Evolutionary conservation across 306 rosid species (phyloP), one percentile per base, ranked within the genome.

Genomic region (Datisca glomerata): DNA sequence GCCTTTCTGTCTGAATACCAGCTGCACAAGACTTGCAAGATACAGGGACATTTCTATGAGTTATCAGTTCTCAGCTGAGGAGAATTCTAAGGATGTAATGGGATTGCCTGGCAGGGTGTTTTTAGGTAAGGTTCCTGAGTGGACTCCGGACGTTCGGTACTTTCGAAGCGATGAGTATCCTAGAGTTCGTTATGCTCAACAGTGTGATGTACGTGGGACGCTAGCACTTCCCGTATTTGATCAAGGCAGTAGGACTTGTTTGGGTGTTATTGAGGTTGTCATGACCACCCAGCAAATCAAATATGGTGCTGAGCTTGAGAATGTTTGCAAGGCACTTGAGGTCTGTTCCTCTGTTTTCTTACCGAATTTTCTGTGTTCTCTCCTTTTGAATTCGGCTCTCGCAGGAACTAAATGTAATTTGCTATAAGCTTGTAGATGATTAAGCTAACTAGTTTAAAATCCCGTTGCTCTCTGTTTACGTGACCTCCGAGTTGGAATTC

Each of bases 21-120:
- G 56, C 66, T 59, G 78, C 63, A 24, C 53, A 45, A 80, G 68
- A 43, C 96, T 91, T 42, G 72, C 74, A 4, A 64, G 59, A 43
- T 91, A 84, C 49, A 44, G 86, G 5, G 82, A 73, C 50, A 58
- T 84, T 22, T 91, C 98, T 32, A 63, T 33, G 41, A 55, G 18
- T 7, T 91, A 47, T 45, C 55, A 66, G 21, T 91, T 91, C 64
- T 62, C 86, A 24, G 73, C 72, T 3, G 95, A 73, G 36, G 78
- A 65, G 21, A 76, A 65, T 34, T 67, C 76, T 9, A 50, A 67
- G 61, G 80, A 60, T 51, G 45, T 61, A 38, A 24, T 29, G 15
- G 98, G 98, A 13, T 63, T 91, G 72, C 98, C 96, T 0, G 84
- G 98, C 37, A 61, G 98, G 46, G 98, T 85, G n/a, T 91, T 68